Conservation (phyloP, 2,329 filamentous ascomycete species). For the Apiospora koreana region DNA sequence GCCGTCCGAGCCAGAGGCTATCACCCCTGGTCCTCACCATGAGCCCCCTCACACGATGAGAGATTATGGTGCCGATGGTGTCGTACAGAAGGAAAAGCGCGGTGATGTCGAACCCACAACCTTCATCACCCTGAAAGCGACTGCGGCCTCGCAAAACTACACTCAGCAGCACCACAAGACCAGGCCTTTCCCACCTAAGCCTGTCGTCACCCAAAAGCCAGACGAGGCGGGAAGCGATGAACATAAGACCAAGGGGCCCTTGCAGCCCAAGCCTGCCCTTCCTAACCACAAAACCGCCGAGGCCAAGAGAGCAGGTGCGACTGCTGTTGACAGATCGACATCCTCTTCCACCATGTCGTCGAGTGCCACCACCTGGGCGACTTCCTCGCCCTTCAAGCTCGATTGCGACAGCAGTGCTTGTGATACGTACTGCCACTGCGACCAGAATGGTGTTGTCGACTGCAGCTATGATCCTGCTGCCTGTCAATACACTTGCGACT, state of each 20-base stretch:
- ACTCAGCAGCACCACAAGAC: neutral
- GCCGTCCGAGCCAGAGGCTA: neutral
- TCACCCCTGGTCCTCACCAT: neutral
- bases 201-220: too few relatives aligned
- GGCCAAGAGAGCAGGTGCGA: neutral
- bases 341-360: neutral
- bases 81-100: neutral
- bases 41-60: neutral
- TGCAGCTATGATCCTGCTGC: neutral
- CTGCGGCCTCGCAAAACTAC: neutral
- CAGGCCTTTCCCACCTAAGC: too few relatives aligned
- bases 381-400: neutral
- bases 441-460: neutral
- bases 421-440: neutral
- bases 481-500: neutral
- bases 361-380: neutral
- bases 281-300: neutral
- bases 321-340: neutral
- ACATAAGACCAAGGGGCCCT: too few relatives aligned
- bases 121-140: neutral
- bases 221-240: too few relatives aligned
- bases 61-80: neutral
- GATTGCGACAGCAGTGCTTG: neutral
- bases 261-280: too few relatives aligned
- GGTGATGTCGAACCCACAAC: neutral